phyloP scores from a whole-genome alignment of 805 yeast genomes.

The Zygosaccharomyces bailii region DNA sequence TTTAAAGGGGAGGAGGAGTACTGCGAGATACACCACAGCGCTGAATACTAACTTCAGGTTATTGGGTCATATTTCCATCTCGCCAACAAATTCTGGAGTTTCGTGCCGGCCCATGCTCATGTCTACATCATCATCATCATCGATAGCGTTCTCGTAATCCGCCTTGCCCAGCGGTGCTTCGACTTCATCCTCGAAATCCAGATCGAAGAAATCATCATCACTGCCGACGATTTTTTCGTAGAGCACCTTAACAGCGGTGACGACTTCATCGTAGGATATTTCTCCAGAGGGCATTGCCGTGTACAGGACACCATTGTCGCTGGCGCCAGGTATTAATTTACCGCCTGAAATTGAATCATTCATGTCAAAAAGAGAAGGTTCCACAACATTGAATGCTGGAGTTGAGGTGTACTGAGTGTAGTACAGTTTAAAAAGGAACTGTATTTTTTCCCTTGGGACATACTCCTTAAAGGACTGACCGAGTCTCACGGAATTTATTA shows the following conservation, averaged over 20 bases:
- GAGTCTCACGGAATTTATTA: slow-evolving; percentile 74
- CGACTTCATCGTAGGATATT: slow-evolving; percentile 85
- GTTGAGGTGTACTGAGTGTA: slow-evolving; percentile 57
- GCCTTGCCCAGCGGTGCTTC: slow-evolving; percentile 35
- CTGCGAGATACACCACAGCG: neutral
- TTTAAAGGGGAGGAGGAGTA: neutral
- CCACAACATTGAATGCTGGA: slow-evolving; percentile 54
- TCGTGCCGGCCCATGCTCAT: slow-evolving; percentile 26
- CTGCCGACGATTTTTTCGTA: slow-evolving; percentile 83
- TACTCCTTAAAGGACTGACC: slow-evolving; percentile 84
- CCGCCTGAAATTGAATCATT: slow-evolving; percentile 30
- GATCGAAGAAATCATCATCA: slow-evolving; percentile 93
- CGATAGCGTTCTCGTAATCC: slow-evolving; percentile 30
- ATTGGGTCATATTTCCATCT: slow-evolving; percentile 35
- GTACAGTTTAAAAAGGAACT: slow-evolving; percentile 56
- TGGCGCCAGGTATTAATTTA: slow-evolving; percentile 37
- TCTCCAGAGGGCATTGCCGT: slow-evolving; percentile 77
- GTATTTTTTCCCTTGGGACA: slow-evolving; percentile 72
- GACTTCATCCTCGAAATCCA: slow-evolving; percentile 94
- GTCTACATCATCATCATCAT: slow-evolving; percentile 30
- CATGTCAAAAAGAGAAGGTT: slow-evolving; percentile 40
- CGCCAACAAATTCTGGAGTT: slow-evolving; percentile 41
- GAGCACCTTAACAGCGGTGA: slow-evolving; percentile 72
- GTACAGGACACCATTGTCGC: slow-evolving; percentile 48
- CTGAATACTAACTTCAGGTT: too few species aligned